Conservation (phyloP, 306 rosid genomes). For the Pyrus betulifolia region DNA sequence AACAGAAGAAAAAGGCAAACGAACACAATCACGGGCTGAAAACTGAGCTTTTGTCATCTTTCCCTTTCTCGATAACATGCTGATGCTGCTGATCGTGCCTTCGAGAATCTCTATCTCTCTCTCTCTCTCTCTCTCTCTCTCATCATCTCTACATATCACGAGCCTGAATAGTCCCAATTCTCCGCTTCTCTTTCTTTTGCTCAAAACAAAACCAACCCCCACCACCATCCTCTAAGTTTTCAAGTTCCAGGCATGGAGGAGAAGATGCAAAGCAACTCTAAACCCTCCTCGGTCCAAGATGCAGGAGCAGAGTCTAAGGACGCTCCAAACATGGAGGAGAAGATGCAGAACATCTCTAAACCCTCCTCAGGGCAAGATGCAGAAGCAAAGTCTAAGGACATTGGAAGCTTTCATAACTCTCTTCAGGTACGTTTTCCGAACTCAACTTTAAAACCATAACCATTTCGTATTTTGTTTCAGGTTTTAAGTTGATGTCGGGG, state of each 20-base stretch:
- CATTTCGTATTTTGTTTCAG: too few relatives aligned
- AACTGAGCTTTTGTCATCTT: slow-evolving; percentile 16
- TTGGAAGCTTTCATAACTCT: slow-evolving; percentile 43
- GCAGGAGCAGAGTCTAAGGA: slow-evolving; percentile 34
- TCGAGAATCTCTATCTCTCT: slow-evolving; percentile 1
- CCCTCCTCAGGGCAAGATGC: slow-evolving; percentile 29
- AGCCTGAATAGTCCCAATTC: slow-evolving; percentile 3
- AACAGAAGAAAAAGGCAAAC: slow-evolving; percentile 11
- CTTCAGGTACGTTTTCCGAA: slow-evolving; percentile 46
- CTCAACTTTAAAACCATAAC: background rate
- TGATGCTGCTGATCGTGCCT: background rate
- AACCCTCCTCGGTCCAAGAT: slow-evolving; percentile 31
- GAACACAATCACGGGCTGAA: slow-evolving; percentile 65
- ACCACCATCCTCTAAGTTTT: background rate
- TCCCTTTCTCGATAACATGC: slow-evolving; percentile 5
- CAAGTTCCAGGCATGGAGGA: background rate
- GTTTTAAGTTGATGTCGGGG: background rate
- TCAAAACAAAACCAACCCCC: slow-evolving; percentile 14
- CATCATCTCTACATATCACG: background rate
- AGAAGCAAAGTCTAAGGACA: slow-evolving; percentile 33
- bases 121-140: background rate
- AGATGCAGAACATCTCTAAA: slow-evolving; percentile 27
- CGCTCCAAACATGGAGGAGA: slow-evolving; percentile 14
- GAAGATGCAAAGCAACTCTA: slow-evolving; percentile 31
- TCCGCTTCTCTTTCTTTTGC: background rate